Evolutionary conservation across 2,329 filamentous ascomycete genomes (phyloP).

Genomic region (Dendrostoma leiphaemia): DNA sequence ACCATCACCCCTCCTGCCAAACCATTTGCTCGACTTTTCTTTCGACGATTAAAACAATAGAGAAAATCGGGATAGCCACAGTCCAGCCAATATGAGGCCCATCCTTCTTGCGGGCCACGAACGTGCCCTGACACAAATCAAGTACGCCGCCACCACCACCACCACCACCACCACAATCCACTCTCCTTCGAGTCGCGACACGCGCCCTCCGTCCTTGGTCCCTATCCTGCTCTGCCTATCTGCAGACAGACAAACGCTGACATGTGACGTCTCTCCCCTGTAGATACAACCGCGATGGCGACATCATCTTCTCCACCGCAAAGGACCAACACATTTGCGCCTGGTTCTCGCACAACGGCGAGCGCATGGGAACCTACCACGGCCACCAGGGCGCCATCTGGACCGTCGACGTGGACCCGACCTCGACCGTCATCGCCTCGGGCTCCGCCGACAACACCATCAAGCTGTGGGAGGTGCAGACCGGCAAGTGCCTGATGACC

Average conservation of each 20-base stretch:
- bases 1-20: neutral
- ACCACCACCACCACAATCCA: constrained; percentile 6
- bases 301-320: constrained; percentile 91
- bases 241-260: constrained; percentile 3
- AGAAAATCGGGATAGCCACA: constrained; percentile 15
- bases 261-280: neutral
- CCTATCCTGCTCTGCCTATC: too few species aligned
- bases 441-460: constrained; percentile 98
- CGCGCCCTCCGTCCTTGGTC: too few species aligned
- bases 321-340: constrained; percentile 97
- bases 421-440: constrained; percentile 85
- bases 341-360: constrained; percentile 97
- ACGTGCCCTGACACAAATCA: constrained; percentile 92
- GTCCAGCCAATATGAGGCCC: constrained; percentile 77
- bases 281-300: constrained; percentile 91
- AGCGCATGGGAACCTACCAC: constrained; percentile 93
- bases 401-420: constrained; percentile 96
- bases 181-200: constrained; percentile 1
- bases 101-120: constrained; percentile 96
- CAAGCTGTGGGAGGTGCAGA: constrained; percentile 93
- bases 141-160: constrained; percentile 46
- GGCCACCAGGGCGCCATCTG: constrained; percentile 98
- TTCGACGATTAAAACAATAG: too few species aligned
- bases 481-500: constrained; percentile 88
- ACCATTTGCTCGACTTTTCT: too few species aligned